Base-by-base conservation (phyloP, 768 basidiomycete genomes). In the Mrakia gelida region DNA sequence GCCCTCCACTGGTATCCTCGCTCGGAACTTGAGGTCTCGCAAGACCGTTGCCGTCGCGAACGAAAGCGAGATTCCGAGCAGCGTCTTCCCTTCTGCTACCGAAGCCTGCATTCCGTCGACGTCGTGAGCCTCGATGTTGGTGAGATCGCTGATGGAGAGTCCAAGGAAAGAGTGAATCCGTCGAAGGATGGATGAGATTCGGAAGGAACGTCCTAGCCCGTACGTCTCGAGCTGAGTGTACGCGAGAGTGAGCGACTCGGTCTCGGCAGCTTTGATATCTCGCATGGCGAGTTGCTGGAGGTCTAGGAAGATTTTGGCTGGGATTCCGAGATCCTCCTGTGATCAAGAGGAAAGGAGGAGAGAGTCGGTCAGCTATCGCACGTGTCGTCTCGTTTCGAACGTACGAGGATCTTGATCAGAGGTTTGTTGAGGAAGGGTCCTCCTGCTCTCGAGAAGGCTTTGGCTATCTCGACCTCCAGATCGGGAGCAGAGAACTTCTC, bases 11-110 rank as follows among this genome's bases (percentile, higher is more conserved):
- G 87, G 89, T 38, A 95, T 91, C 13, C 92, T 87, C 0, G 93
- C 93, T 56, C 87, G 85, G 80, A 92, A 89, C 81, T 94, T 94
- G 81, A 94, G 88, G 61, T 89, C 89, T 8, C 92, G 87, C 59
- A 94, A 84, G n/a, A 90, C 85, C 77, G 89, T 88, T 67, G 88
- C 88, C 84, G 89, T 88, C 0, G 90, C 87, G 49, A 87, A 88
- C 43, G 87, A 86, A 80, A 91, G 83, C 82, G 88, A 86, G 67
- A 86, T 86, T 23, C 85, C 79, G 82, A 89, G 89, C 80, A 91
- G 91, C 0, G 88, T 84, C 81, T 89, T 34, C 18, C 18, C 21
- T 86, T 89, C 26, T 90, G 84, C 81, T 88, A 82, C 59, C 86
- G 84, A 26, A 92, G 83, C 74, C 84, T 86, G 2, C 85, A 28